Conservation (phyloP, 345 rosid genomes). For the Eutrema heterophyllum region DNA sequence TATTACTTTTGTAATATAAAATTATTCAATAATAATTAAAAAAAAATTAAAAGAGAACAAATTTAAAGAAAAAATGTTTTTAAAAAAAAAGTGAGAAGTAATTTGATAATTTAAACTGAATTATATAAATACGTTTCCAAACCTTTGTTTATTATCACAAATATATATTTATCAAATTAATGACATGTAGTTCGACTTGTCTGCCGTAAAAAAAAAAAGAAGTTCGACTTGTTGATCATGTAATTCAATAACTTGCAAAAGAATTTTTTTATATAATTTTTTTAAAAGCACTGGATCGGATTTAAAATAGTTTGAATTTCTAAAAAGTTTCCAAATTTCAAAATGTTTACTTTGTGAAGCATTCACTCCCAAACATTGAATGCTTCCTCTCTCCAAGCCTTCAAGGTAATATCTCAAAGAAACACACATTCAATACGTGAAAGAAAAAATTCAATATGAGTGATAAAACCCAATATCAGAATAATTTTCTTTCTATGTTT, state of each 20-base stretch:
- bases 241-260: not conserved
- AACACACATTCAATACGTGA: slow-evolving; percentile 5
- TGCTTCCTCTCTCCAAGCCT: not conserved
- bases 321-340: not conserved
- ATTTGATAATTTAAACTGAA: not conserved
- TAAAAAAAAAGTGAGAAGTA: not conserved
- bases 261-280: not conserved
- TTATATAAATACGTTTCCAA: not conserved
- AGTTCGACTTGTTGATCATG: not conserved
- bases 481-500: not conserved
- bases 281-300: not conserved
- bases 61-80: not conserved
- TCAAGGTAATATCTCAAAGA: not conserved
- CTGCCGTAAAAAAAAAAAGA: too few relatives aligned
- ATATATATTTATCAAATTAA: not conserved
- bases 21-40: not conserved
- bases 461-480: not conserved
- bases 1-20: not conserved
- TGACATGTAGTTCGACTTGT: too few relatives aligned
- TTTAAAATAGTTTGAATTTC: slow-evolving; percentile 14
- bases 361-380: slow-evolving; percentile 12
- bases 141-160: not conserved
- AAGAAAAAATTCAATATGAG: not conserved
- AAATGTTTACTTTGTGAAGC: slow-evolving; percentile 7
- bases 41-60: not conserved